Percentiles rank a stretch among this genome's conserved stretches.
Conservation (phyloP, 2,329 filamentous ascomycete species). For the Harringtonia lauricola region DNA sequence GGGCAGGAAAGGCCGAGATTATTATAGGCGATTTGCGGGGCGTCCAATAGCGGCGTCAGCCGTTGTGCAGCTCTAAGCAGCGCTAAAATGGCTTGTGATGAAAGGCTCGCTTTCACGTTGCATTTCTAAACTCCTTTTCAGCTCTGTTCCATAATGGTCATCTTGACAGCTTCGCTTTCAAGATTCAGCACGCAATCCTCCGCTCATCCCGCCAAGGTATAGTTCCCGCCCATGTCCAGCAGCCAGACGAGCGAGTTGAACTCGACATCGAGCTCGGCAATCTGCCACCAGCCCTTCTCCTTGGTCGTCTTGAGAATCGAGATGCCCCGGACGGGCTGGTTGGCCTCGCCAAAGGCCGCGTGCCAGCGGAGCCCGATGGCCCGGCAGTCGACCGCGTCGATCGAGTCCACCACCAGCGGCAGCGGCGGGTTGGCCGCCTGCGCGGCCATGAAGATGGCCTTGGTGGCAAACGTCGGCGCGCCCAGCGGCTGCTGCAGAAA, state of each 20-base stretch:
- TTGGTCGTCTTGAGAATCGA: slow-evolving; percentile 19
- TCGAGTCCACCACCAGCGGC: slow-evolving; percentile 17
- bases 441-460: slow-evolving; percentile 20
- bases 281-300: slow-evolving; percentile 18
- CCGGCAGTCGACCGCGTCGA: slow-evolving; percentile 20
- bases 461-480: slow-evolving; percentile 19
- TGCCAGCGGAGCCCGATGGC: slow-evolving; percentile 19
- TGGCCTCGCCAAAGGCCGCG: slow-evolving; percentile 19
- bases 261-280: slow-evolving; percentile 19
- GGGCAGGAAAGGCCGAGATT: too few species aligned
- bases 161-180: too few species aligned
- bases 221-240: slow-evolving; percentile 20
- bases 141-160: too few species aligned
- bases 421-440: slow-evolving; percentile 18
- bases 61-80: too few species aligned
- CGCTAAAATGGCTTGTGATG: too few species aligned
- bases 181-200: too few species aligned
- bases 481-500: slow-evolving; percentile 20
- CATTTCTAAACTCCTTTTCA: too few species aligned
- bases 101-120: too few species aligned
- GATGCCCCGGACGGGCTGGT: slow-evolving; percentile 18
- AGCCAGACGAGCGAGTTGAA: slow-evolving; percentile 21
- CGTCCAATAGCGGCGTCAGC: too few species aligned
- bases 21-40: too few species aligned
- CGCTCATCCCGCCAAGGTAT: slow-evolving; percentile 9